These are phyloP conservation scores for Mortierella sp. DNA, from an alignment of 371 early-diverging fungal species.

Conservation along the genomic window DNA sequence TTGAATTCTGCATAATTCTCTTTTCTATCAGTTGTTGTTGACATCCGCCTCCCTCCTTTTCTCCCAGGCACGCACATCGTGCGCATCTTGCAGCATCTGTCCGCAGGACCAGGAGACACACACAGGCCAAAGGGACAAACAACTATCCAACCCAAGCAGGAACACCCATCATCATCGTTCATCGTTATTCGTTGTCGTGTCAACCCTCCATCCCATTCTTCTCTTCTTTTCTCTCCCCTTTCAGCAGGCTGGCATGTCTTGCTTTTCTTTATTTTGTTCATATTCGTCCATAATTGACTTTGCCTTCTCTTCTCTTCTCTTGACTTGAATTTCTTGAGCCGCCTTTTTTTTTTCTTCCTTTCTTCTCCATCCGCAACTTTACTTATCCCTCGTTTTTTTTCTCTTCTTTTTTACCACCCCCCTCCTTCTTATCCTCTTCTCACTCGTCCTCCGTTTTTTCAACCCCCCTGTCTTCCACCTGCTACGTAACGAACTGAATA, in stretches of 20 bases:
- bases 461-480: not conserved
- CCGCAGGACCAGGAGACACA: constrained; percentile 9
- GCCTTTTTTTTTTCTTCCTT: not conserved
- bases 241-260: not conserved
- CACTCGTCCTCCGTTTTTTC: constrained; percentile 13
- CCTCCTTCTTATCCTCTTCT: not conserved
- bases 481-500: not conserved
- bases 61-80: constrained; percentile 3
- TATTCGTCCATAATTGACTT: too few species aligned
- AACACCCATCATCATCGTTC: not conserved
- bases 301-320: not conserved
- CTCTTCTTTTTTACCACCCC: not conserved
- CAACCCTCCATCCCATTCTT: not conserved
- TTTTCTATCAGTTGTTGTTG: not conserved
- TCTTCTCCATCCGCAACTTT: constrained; percentile 18
- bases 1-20: constrained; percentile 3
- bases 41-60: too few species aligned
- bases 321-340: not conserved
- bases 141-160: constrained; percentile 1
- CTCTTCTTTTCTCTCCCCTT: not conserved
- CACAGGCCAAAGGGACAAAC: not conserved
- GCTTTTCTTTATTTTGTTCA: not conserved
- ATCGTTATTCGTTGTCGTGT: not conserved
- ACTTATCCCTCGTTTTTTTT: constrained; percentile 22
- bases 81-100: not conserved